Evolutionary conservation across 2,329 filamentous ascomycete species (phyloP).

Genomic region (Boeremia exigua): DNA sequence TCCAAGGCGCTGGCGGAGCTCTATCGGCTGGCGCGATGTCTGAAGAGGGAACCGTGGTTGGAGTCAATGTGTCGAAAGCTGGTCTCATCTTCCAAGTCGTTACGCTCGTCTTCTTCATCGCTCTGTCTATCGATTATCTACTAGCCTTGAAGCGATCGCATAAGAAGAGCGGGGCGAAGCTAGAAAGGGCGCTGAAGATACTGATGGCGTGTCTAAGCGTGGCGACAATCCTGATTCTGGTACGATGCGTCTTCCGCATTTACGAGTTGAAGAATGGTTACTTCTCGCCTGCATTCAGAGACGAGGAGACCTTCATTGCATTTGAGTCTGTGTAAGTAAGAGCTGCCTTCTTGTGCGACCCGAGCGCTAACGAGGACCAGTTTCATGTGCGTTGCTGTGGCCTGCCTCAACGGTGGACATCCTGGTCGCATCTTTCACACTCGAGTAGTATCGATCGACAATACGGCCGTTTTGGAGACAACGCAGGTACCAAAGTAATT

Average conservation of each 20-base stretch:
- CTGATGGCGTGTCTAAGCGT: not conserved
- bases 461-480: not conserved
- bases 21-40: constrained; percentile 5
- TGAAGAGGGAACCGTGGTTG: not conserved
- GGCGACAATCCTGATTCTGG: constrained; percentile 6
- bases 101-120: constrained; percentile 1
- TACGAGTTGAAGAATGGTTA: constrained; percentile 18
- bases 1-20: constrained; percentile 18
- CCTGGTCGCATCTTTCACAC: constrained; percentile 1
- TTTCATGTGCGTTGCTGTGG: constrained; percentile 4
- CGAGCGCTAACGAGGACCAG: not conserved
- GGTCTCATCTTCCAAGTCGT: constrained; percentile 14
- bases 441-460: not conserved
- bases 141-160: not conserved
- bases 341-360: too few species aligned
- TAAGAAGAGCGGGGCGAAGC: not conserved
- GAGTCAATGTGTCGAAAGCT: constrained; percentile 10
- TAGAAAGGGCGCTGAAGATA: not conserved
- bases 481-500: not conserved
- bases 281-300: constrained; percentile 9
- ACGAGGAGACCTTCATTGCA: constrained; percentile 12
- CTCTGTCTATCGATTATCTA: constrained; percentile 2
- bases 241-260: constrained; percentile 14
- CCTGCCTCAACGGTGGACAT: constrained; percentile 6
- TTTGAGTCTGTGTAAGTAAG: constrained; percentile 16